These are phyloP conservation scores for Aspergillus sergii DNA, from an alignment of 2,329 filamentous ascomycete genomes.

Conservation along the genomic window DNA sequence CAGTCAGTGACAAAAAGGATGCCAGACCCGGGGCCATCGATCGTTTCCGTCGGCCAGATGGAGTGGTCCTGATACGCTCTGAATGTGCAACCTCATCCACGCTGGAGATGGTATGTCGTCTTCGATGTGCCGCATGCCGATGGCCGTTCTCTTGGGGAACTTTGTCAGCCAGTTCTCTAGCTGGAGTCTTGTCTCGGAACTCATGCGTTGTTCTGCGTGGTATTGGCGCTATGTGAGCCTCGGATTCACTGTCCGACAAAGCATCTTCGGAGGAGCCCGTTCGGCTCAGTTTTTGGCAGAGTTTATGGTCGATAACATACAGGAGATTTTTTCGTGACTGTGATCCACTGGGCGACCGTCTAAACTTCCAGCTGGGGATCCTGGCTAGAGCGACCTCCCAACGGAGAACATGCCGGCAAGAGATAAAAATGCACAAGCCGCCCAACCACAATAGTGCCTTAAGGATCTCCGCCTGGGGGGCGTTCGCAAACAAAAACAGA, in stretches of 20 bases:
- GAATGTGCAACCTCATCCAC: constrained; percentile 34
- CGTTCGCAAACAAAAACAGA: constrained; percentile 72
- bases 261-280: constrained; percentile 38
- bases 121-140: constrained; percentile 20
- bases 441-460: constrained; percentile 84
- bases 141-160: constrained; percentile 23
- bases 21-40: constrained; percentile 66
- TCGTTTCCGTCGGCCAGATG: constrained; percentile 67
- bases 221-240: constrained; percentile 29
- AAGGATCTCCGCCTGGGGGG: constrained; percentile 81
- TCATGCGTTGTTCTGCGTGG: constrained; percentile 37
- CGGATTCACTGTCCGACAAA: constrained; percentile 42
- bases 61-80: constrained; percentile 50
- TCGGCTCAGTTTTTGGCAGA: constrained; percentile 54
- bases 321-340: constrained; percentile 43
- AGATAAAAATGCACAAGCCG: constrained; percentile 73
- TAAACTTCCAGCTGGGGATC: constrained; percentile 89
- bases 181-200: constrained; percentile 16
- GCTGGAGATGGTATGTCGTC: constrained; percentile 58
- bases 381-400: constrained; percentile 86
- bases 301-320: constrained; percentile 46
- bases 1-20: constrained; percentile 78
- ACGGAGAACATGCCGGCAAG: constrained; percentile 72
- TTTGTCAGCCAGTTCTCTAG: constrained; percentile 26
- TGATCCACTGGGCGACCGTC: constrained; percentile 51